A percentile compares a stretch with the other conserved stretches of the same genome.
Evolutionary conservation across 768 basidiomycete genomes (phyloP).

Genomic region (Ramaria rubella): DNA sequence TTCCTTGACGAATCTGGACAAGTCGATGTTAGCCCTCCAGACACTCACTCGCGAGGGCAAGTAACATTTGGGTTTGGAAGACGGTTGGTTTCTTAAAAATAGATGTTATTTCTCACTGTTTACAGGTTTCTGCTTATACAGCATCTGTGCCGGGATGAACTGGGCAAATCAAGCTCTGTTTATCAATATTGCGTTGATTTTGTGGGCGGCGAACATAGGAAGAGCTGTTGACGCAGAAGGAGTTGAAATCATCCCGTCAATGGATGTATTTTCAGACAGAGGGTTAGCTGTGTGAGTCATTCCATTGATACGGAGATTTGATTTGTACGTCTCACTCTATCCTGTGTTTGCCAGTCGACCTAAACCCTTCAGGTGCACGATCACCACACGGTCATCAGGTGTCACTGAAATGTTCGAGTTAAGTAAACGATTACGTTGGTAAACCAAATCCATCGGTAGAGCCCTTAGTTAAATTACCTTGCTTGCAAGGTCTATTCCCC

Average conservation of each 20-base stretch:
- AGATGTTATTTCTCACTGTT: background rate
- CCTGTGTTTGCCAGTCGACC: background rate
- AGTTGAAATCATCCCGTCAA: slow-evolving; percentile 10
- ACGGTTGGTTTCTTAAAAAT: slow-evolving; percentile 8
- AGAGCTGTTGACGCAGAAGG: slow-evolving; percentile 13
- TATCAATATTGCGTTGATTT: slow-evolving; percentile 25
- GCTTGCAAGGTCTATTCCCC: too few species aligned
- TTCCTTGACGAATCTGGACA: slow-evolving; percentile 22
- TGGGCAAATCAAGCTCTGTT: slow-evolving; percentile 30
- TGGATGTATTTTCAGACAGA: slow-evolving; percentile 10
- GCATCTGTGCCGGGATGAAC: slow-evolving; percentile 28
- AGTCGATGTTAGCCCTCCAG: slow-evolving; percentile 15
- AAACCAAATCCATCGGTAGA: too few species aligned
- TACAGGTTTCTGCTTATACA: background rate
- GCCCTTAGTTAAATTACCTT: too few species aligned
- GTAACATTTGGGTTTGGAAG: slow-evolving; percentile 26
- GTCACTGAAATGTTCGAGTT: background rate
- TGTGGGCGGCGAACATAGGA: slow-evolving; percentile 22
- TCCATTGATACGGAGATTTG: background rate
- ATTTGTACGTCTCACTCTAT: too few species aligned
- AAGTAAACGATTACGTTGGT: too few species aligned
- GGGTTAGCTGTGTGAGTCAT: slow-evolving; percentile 18
- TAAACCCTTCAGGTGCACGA: too few species aligned
- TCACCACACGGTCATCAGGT: background rate
- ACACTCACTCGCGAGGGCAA: slow-evolving; percentile 28